These are phyloP conservation scores for Kazachstania africana DNA, from an alignment of 805 yeast genomes.

Conservation along the genomic window DNA sequence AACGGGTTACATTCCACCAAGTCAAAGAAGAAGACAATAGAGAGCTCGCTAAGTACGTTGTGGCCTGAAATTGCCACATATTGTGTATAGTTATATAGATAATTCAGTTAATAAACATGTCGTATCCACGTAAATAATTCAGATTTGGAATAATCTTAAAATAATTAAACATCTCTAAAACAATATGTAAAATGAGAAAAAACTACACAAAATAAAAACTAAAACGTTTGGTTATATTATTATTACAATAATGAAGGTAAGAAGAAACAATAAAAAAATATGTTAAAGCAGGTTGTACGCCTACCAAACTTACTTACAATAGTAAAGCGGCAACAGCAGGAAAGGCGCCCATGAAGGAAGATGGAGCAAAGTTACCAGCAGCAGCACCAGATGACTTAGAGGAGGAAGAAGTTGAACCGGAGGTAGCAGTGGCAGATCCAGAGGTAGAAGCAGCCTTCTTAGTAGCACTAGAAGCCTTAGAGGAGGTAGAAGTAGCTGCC, in stretches of 20 bases:
- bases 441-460: conserved; percentile 11
- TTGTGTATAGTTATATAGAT: too few species aligned
- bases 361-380: conserved; percentile 21
- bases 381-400: conserved; percentile 27
- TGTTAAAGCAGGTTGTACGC: background rate
- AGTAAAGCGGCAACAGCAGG: conserved; percentile 41
- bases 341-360: conserved; percentile 36
- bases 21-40: conserved; percentile 4
- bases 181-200: too few species aligned
- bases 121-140: background rate
- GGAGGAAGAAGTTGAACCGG: conserved; percentile 24
- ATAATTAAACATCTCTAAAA: too few species aligned
- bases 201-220: too few species aligned
- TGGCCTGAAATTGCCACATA: too few species aligned
- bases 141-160: too few species aligned
- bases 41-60: too few species aligned
- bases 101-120: too few species aligned
- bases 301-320: conserved; percentile 26
- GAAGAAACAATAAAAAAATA: background rate
- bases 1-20: conserved; percentile 4
- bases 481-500: conserved; percentile 31
- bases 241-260: too few species aligned
- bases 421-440: conserved; percentile 27
- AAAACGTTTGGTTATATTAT: too few species aligned
- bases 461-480: conserved; percentile 21